phyloP scores from a whole-genome alignment of 768 basidiomycete species.

The Xerocomellus dryophilus region DNA sequence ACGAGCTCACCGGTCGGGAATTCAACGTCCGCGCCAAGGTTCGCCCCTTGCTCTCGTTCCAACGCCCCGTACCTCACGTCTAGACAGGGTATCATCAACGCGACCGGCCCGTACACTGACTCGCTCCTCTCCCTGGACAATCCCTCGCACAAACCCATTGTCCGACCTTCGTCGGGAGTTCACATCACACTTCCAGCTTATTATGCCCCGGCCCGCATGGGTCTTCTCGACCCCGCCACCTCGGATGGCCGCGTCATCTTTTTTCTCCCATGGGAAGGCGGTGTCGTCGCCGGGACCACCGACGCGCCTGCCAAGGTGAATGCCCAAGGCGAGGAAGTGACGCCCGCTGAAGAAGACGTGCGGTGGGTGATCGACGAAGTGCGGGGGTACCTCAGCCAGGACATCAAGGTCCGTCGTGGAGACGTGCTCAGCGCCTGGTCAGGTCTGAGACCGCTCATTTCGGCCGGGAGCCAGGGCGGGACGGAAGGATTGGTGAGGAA shows the following conservation, averaged over 20 bases:
- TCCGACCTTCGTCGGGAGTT: conserved; percentile 88
- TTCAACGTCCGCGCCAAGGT: conserved; percentile 83
- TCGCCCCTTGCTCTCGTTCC: background rate
- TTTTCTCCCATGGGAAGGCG: conserved; percentile 98
- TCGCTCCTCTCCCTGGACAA: conserved; percentile 79
- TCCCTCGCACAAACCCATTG: conserved; percentile 76
- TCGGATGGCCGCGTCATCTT: conserved; percentile 98
- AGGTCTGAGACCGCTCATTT: conserved; percentile 86
- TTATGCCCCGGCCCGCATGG: conserved; percentile 93
- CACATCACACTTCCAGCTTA: conserved; percentile 98
- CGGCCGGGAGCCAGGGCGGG: conserved; percentile 67
- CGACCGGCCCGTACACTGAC: conserved; percentile 94
- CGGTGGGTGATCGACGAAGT: conserved; percentile 96
- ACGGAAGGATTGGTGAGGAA: conserved; percentile 90
- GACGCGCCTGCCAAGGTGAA: conserved; percentile 75
- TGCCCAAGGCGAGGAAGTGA: conserved; percentile 56
- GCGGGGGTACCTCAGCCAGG: conserved; percentile 80
- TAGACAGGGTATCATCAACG: conserved; percentile 84
- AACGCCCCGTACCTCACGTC: background rate
- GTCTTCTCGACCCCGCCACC: conserved; percentile 90
- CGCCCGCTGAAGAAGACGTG: conserved; percentile 89
- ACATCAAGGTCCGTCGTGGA: conserved; percentile 90
- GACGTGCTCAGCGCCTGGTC: conserved; percentile 97
- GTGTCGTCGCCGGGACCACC: conserved; percentile 96
- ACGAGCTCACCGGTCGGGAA: conserved; percentile 78